A percentile compares a stretch with the other conserved stretches of the same genome.
Evolutionary conservation across 768 basidiomycete species (phyloP).

Genomic region (Krasilnikovozyma curviuscula): DNA sequence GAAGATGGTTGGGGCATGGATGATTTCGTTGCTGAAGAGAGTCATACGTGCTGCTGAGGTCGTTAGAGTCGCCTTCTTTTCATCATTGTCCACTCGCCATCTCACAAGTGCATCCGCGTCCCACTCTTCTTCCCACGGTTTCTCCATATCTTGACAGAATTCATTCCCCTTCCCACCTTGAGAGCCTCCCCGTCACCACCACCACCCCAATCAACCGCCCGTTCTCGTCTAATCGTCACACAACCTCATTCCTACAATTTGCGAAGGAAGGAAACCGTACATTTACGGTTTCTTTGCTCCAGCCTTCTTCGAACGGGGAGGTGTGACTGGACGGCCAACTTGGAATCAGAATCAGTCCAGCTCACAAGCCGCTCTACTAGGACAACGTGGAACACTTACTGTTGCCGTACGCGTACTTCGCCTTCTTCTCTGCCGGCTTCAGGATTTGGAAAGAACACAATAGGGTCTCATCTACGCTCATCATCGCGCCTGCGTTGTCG

Average conservation of each 20-base stretch:
- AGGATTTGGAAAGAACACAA: constrained; percentile 99
- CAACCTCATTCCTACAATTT: neutral
- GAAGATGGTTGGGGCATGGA: neutral
- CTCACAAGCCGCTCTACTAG: neutral
- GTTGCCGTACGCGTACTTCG: constrained; percentile 37
- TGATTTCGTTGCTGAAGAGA: neutral
- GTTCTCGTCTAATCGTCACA: neutral
- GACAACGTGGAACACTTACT: neutral
- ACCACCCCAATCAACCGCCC: neutral
- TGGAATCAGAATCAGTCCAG: neutral
- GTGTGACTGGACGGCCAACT: constrained; percentile 3
- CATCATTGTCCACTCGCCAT: neutral
- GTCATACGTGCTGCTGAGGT: neutral
- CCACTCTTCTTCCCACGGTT: neutral
- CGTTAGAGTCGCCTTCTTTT: neutral
- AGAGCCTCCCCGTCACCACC: neutral
- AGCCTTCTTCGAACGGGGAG: constrained; percentile 11
- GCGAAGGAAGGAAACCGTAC: neutral
- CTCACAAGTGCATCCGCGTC: neutral
- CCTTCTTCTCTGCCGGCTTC: constrained; percentile 98
- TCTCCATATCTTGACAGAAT: neutral
- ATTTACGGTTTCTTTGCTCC: constrained; percentile 2
- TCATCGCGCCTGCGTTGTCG: constrained; percentile 49
- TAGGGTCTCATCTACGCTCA: constrained; percentile 95
- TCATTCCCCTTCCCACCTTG: neutral